Base-by-base conservation (phyloP, 495 filamentous ascomycete species). In the Lentithecium fluviatile region DNA sequence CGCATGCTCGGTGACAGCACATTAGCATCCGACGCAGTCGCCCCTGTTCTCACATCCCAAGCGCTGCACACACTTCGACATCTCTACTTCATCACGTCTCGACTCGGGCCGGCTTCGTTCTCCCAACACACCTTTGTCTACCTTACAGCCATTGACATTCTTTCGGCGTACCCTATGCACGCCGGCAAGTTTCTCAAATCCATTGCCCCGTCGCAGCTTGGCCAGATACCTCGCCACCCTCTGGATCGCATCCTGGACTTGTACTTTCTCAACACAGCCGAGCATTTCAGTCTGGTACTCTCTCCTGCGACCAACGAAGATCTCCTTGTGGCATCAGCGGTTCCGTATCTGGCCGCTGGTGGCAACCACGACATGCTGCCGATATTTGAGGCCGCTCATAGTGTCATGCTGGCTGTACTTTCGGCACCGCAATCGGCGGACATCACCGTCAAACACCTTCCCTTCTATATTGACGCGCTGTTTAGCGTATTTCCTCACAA, bases 361-460 rank as follows among this genome's bases (percentile, higher is more conserved):
- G 78, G 81, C 26, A 80, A 89, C 68, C 77, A 78, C 52, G 73
- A 82, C 60, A 77, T 92, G 45, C 70, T 81, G 49, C 54, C 74
- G 62, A 87, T 95, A 4, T 97, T 97, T 68, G 94, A 98, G 75
- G 84, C 94, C 0, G 91, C 93, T 8, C 95, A 98, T 75, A 89
- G 86, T 62, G 81, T 92, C 47, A 84, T 90, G 65, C 85, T 98
- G 17, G 83, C 93, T 26, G 84, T 89, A 5, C 81, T 97, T 37
- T 87, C 91, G 1, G 86, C 89, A 32, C 88, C 92, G 1, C 81
- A 85, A 53, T 93, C 89, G 62, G 81, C 85, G 13, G 75, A 82
- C 10, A 74, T 96, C 38, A 84, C 90, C 29, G 81, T 83, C 13
- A 82, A 82, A 60, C 80, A 95, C 51, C 78, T 93, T 13, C 91